Evolutionary conservation across 1,284 basidiomycete genomes (phyloP).

Genomic region (Testicularia cyperi): DNA sequence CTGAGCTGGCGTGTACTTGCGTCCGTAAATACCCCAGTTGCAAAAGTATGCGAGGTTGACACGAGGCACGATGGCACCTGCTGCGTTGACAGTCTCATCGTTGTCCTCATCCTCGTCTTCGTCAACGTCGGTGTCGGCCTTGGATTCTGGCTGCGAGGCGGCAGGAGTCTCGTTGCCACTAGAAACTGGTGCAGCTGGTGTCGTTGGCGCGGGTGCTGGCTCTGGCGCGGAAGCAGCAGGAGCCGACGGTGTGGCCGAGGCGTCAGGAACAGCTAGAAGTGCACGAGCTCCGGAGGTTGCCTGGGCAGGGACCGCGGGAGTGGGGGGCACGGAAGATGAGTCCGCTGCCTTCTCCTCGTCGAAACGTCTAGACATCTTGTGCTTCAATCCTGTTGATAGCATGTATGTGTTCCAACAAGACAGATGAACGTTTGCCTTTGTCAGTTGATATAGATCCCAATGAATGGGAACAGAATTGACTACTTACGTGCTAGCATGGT

Average conservation of each 20-base stretch:
- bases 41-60: constrained; percentile 47
- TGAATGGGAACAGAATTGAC: too few relatives aligned
- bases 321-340: constrained; percentile 1
- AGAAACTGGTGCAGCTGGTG: too few relatives aligned
- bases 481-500: constrained; percentile 25
- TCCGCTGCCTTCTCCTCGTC: constrained; percentile 20
- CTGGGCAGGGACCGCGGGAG: constrained; percentile 1
- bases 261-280: too few relatives aligned
- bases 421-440: too few relatives aligned
- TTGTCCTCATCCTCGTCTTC: background rate
- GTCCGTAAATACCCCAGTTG: constrained; percentile 87
- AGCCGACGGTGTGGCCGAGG: too few relatives aligned
- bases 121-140: constrained; percentile 14
- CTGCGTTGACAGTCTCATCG: constrained; percentile 8
- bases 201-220: background rate
- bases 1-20: constrained; percentile 72
- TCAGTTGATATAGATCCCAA: too few relatives aligned
- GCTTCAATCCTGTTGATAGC: constrained; percentile 19
- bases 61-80: constrained; percentile 29
- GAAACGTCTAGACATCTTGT: constrained; percentile 26
- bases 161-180: too few relatives aligned
- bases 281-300: too few relatives aligned
- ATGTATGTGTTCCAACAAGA: too few relatives aligned
- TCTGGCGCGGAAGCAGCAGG: too few relatives aligned
- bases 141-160: too few relatives aligned